Percentiles rank a stretch among this genome's conserved stretches.
Conservation (phyloP, 2,329 filamentous ascomycete species). For the Epichloe typhina region DNA sequence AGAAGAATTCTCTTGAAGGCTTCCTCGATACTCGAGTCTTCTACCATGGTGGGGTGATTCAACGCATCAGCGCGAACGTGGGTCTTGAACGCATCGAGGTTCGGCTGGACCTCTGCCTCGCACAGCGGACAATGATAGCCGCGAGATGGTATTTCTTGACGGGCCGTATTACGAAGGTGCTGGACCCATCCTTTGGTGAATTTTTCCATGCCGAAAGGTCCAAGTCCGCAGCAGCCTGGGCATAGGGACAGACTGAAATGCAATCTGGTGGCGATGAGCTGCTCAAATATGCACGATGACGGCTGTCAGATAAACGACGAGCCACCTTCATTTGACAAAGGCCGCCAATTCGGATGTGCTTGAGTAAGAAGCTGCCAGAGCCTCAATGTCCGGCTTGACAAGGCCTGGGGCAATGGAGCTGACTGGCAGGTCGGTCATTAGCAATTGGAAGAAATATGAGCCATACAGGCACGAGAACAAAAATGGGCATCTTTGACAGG, state of each 20-base stretch:
- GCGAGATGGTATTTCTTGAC: conserved; percentile 9
- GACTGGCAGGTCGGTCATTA: neutral
- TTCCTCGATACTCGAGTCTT: conserved; percentile 14
- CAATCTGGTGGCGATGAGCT: neutral
- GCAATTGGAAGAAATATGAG: neutral
- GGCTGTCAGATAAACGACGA: neutral
- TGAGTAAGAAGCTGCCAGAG: neutral
- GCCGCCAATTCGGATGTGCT: neutral
- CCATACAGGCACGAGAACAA: neutral
- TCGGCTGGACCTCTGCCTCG: conserved; percentile 11
- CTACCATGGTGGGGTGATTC: conserved; percentile 11
- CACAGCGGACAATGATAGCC: conserved; percentile 13
- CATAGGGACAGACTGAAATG: neutral
- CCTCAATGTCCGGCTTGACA: neutral
- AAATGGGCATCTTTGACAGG: neutral
- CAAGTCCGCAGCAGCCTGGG: neutral
- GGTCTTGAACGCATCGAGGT: conserved; percentile 14
- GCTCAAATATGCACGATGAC: neutral
- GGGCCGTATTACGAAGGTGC: conserved; percentile 12
- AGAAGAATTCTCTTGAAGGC: conserved; percentile 13
- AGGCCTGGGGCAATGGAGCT: neutral
- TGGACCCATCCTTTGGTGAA: conserved; percentile 12
- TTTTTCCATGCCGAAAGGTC: conserved; percentile 5
- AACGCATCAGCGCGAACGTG: conserved; percentile 11
- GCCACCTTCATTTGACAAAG: neutral